These are phyloP conservation scores for Barnettozyma hawaiiensis DNA, from an alignment of 1,139 yeast genomes.

Conservation along the genomic window DNA sequence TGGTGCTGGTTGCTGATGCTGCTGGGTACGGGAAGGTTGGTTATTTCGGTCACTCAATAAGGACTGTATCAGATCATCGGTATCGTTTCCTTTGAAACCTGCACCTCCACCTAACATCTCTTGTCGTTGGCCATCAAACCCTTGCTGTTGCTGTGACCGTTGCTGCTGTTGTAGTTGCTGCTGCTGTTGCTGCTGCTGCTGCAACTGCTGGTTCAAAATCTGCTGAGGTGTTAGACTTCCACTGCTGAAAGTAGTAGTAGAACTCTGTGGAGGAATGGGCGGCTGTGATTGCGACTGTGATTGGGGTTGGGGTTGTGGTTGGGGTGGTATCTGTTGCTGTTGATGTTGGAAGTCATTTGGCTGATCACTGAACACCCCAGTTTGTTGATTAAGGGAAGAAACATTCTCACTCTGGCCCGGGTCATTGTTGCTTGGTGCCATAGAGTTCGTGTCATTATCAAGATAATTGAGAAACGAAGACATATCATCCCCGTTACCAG, in stretches of 20 bases:
- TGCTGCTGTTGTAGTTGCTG: conserved; percentile 18
- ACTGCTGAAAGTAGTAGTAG: conserved; percentile 1
- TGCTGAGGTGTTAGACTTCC: conserved; percentile 12
- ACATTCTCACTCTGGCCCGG: conserved; percentile 5
- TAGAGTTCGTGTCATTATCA: conserved; percentile 14
- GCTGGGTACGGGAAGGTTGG: conserved; percentile 9
- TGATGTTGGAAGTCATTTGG: conserved; percentile 10
- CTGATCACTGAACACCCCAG: conserved; percentile 10
- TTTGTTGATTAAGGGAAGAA: conserved; percentile 11
- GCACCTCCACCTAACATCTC: conserved; percentile 5
- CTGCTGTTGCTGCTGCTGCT: conserved; percentile 15
- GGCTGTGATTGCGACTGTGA: too few species aligned
- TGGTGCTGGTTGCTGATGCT: conserved; percentile 10
- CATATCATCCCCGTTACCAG: conserved; percentile 19
- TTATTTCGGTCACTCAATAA: conserved; percentile 16
- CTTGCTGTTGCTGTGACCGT: conserved; percentile 12
- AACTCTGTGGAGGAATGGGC: conserved; percentile 12
- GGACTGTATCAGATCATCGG: conserved; percentile 20
- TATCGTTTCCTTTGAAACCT: conserved; percentile 10
- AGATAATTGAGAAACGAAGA: conserved; percentile 26
- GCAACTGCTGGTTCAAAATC: conserved; percentile 14
- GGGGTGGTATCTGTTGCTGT: conserved; percentile 10
- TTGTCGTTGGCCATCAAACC: conserved; percentile 3
- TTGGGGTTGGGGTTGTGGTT: conserved; percentile 8
- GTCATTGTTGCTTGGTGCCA: conserved; percentile 1